These are phyloP conservation scores for Penicillium verhagenii DNA, from an alignment of 495 filamentous ascomycete genomes.

Conservation along the genomic window DNA sequence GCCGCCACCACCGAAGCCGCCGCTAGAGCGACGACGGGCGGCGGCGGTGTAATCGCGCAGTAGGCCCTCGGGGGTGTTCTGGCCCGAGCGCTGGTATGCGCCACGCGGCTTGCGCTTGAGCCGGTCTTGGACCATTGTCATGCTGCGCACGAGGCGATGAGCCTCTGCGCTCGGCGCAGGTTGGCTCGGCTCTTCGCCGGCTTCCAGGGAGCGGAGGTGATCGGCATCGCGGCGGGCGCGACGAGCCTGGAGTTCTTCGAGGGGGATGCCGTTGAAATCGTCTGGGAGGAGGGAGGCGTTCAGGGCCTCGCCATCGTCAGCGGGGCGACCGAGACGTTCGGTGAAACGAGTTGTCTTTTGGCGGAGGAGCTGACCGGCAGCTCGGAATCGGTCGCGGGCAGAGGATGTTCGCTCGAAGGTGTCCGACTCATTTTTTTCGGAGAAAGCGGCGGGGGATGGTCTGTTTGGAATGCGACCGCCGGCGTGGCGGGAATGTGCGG, in stretches of 20 bases:
- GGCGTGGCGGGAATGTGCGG: constrained; percentile 21
- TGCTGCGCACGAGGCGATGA: constrained; percentile 44
- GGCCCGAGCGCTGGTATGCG: constrained; percentile 40
- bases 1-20: constrained; percentile 18
- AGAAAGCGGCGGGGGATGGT: not conserved
- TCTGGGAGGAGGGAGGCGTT: constrained; percentile 35
- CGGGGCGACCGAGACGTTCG: constrained; percentile 40
- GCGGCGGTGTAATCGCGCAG: constrained; percentile 28
- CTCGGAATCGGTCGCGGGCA: constrained; percentile 28
- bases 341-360: constrained; percentile 34
- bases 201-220: constrained; percentile 15
- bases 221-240: constrained; percentile 23
- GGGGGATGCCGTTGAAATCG: constrained; percentile 30
- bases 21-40: constrained; percentile 27
- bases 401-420: constrained; percentile 20
- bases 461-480: constrained; percentile 9
- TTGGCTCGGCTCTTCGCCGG: constrained; percentile 19
- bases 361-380: constrained; percentile 36
- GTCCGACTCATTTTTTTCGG: constrained; percentile 12
- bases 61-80: constrained; percentile 37
- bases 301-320: constrained; percentile 39
- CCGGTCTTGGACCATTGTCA: constrained; percentile 31
- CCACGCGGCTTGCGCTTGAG: constrained; percentile 32
- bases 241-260: constrained; percentile 22
- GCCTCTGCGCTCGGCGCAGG: constrained; percentile 38